Evolutionary conservation across 2,329 filamentous ascomycete species (phyloP), one percentile per base, ranked within the genome.

Genomic region (Fusarium robinianum): DNA sequence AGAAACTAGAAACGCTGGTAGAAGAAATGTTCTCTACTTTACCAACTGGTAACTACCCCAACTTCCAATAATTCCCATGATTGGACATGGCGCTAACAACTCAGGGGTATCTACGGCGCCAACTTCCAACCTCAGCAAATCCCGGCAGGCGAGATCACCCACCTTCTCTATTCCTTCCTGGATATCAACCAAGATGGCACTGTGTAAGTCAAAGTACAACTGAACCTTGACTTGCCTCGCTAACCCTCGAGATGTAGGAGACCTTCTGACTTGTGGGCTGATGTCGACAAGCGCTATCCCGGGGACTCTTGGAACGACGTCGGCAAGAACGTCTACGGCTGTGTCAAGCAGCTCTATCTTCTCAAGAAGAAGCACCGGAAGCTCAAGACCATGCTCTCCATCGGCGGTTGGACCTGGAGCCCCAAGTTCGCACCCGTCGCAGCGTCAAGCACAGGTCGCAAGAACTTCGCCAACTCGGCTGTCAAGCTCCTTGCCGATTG

Each of bases 401-500:
- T 95, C 47, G 90, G 90, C 26, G 90, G 90, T 11, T 94, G 85
- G 83, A 87, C 82, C 0, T 89, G 87, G 64, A 88, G 85, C 4
- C 68, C 25, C 25, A 60, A 25, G 26, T 57, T 62, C 26, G 74
- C 81, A 1, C 70, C 72, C 6, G 79, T 84, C 0, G 81, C 81
- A 1, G 81, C 80, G 12, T 85, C 84, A 0, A 73, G 76, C 1
- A 70, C 73, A 5, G 81, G 84, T 6, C 79, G 88, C 9, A 69
- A 72, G 47, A 76, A 53, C 2, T 95, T 95, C 63, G 88, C 87
- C 2, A 66, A 75, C 10, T 82, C 78, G 14, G 84, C 88, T 6
- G 83, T 90, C 5, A 72, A 78, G 43, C 67, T 94, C 29, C 74
- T 95, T 24, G 80, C 83, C 42, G 83, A 95, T 66, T 81, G 75